Evolutionary conservation across 371 early-diverging fungal species (phyloP), one percentile per base, ranked within the genome.

Genomic region (Mortierella sp.): DNA sequence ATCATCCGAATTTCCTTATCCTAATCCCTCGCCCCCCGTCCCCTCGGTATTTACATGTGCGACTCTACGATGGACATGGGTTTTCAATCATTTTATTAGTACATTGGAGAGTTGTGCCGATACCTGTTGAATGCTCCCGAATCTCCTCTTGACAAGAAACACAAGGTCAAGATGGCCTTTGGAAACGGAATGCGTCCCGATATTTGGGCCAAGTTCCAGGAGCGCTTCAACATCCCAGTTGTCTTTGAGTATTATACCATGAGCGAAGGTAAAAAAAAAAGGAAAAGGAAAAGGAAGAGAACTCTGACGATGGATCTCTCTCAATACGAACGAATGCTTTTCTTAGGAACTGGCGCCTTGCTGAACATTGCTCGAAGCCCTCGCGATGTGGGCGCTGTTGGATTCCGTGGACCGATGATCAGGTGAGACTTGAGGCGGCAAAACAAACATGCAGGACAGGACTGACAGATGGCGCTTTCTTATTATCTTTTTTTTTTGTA

Each of bases 161-260:
- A 88, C 68, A 64, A 74, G 12, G 82, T 89, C 29, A 82, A 85
- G 15, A 60, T 89, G 30, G 85, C 84, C 18, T 87, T 89, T 67
- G 93, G 93, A 29, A 92, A 93, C 69, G 93, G 92, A 6, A 84
- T 93, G 73, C 82, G 90, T 1, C 84, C 87, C n/a, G 93, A 93
- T 57, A 80, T 91, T 11, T 93, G 92, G 92, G 61, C 64, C 47
- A 73, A 74, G 26, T 85, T 93, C 70, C 83, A 84, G 68, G 80
- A 85, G 29, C 82, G 91, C 15, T 75, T 69, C 61, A 59, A 57
- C 21, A 70, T 80, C 19, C 59, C 64, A 7, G 64, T 53, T 0
- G 25, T 72, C 23, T 72, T 77, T 60, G 77, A 77, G 37, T 77
- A 53, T n/a, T 77, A 77, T 47, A 60, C 77, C 43, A 68, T 77